These are phyloP conservation scores for Arbutus unedo DNA, from an alignment of 148 eudicot genomes.

Conservation along the genomic window DNA sequence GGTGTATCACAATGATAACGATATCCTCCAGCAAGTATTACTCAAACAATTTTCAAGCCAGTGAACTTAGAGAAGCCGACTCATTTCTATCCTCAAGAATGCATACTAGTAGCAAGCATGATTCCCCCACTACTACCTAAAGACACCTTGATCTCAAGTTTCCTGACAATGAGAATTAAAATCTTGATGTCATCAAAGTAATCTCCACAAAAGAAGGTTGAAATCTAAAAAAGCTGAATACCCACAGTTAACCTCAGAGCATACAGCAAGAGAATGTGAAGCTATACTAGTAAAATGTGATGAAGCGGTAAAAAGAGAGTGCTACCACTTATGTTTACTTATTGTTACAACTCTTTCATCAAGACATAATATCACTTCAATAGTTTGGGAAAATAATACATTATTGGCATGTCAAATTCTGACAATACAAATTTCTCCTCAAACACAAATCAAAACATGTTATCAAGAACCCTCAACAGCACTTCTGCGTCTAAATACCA, in stretches of 20 bases:
- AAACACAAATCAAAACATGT: background rate
- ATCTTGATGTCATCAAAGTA: background rate
- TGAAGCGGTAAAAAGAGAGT: background rate
- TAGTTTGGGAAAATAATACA: background rate
- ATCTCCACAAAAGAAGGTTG: background rate
- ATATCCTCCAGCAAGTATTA: background rate
- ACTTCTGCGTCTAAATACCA: background rate
- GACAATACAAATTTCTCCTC: background rate
- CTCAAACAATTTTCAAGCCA: background rate
- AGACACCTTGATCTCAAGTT: background rate
- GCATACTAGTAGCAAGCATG: background rate
- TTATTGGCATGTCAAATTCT: background rate
- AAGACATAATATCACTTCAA: background rate
- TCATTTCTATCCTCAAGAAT: background rate
- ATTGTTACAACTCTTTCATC: background rate
- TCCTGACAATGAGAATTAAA: background rate
- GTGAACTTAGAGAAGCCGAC: background rate
- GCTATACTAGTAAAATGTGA: background rate
- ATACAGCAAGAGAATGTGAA: conserved; percentile 1
- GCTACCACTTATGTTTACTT: background rate
- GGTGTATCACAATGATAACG: background rate
- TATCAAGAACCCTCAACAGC: background rate
- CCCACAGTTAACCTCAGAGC: background rate
- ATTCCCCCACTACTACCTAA: background rate
- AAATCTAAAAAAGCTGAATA: background rate